A percentile compares a stretch with the other conserved stretches of the same genome.
Evolutionary conservation across 257 asterid genomes (phyloP).

Genomic region (Solanum neorickii): DNA sequence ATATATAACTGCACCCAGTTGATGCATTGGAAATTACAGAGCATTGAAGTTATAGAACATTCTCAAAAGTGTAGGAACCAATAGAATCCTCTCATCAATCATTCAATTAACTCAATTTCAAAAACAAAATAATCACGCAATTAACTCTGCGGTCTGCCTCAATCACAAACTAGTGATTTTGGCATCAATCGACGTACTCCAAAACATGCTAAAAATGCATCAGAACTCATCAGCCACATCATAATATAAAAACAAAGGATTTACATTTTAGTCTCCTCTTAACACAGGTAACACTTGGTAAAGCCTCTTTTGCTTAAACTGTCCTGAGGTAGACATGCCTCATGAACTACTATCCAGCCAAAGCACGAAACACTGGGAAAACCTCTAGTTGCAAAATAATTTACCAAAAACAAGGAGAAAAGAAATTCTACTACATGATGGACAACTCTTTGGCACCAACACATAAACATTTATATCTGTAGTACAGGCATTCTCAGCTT

Average conservation of each 20-base stretch:
- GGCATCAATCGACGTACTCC: neutral
- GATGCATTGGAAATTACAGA: neutral
- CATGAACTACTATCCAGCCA: neutral
- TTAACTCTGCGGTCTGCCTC: neutral
- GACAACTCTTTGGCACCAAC: neutral
- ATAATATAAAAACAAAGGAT: neutral
- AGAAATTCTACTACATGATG: neutral
- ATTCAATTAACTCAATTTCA: neutral
- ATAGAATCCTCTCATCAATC: neutral
- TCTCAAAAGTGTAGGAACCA: neutral
- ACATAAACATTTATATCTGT: neutral
- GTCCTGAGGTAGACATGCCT: neutral
- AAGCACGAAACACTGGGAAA: neutral
- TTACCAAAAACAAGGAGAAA: neutral
- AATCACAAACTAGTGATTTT: neutral
- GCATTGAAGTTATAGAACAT: neutral
- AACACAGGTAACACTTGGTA: neutral
- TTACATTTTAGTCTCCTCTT: neutral
- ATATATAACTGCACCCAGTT: neutral
- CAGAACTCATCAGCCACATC: neutral
- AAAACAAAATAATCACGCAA: neutral
- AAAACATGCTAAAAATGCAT: neutral
- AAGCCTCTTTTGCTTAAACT: neutral
- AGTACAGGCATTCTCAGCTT: neutral
- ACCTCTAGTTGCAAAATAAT: neutral